Base-by-base conservation (phyloP, 441 rosid genomes). In the Pelargonium myrrhifolium region DNA sequence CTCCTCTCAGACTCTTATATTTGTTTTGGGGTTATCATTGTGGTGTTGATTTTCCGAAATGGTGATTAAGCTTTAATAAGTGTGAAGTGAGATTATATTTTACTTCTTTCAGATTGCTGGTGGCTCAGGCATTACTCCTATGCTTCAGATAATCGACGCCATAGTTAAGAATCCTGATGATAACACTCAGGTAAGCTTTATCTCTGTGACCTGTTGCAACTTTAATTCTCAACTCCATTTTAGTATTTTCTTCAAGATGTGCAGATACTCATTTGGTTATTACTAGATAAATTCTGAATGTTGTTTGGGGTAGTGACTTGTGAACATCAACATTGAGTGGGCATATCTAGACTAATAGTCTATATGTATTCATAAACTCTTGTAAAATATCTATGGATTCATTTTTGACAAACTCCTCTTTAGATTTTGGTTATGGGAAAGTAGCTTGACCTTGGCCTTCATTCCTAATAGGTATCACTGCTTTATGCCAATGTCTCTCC, bases 71-170 rank as follows among this genome's bases (percentile, higher is more conserved):
- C 21, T 21, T 21, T 62, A 22, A 21, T 18, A 31, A 40, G 18
- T 67, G 51, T 55, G 43, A 18, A 42, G 14, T 59, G 51, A 28
- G 31, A 35, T 62, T 7, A 22, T 67, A 65, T 62, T 0, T 65
- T 20, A 56, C 15, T 40, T 17, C 9, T 37, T 43, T 74, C 79
- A 93, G 99, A 83, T 93, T 79, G 93, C 99, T 31, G 99, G 99
- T 73, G 99, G 99, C 73, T 74, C 89, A 28, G 99, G 99, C 72
- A 93, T 93, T 75, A 91, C 99, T 55, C 99, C 99, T 68, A 93
- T 93, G 97, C 91, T 93, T 78, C 99, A 93, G 80, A 89, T 91
- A 40, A 86, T 91, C 56, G 97, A 93, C 72, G 95, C 93, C 65
- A 86, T 93, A 63, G 56, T 93, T 75, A 91, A 87, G 83, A 93